Percentiles rank a stretch among this genome's conserved stretches.
Evolutionary conservation across 1,139 yeast species (phyloP).

Genomic region (Hyphopichia buzzinii): DNA sequence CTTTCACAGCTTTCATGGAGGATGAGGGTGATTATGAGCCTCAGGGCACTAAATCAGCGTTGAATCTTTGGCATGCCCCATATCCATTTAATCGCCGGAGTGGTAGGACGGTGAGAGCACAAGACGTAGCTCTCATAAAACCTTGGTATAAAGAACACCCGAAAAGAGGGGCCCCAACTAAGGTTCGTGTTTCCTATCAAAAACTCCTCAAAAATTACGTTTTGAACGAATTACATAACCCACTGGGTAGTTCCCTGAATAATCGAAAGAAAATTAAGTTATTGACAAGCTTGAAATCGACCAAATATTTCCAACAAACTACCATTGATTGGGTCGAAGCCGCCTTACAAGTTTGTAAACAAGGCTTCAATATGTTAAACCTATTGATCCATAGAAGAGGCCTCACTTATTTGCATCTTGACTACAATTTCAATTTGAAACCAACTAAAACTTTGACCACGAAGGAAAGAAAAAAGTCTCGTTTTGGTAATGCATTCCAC

Average conservation of each 20-base stretch:
- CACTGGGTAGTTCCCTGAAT: constrained; percentile 25
- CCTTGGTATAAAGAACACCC: constrained; percentile 79
- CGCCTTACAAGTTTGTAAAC: constrained; percentile 87
- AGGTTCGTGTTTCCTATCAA: constrained; percentile 84
- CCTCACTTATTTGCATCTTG: constrained; percentile 86
- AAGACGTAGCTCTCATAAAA: constrained; percentile 84
- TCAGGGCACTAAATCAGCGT: constrained; percentile 51
- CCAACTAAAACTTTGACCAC: constrained; percentile 97
- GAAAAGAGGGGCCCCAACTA: constrained; percentile 57
- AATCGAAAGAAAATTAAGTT: constrained; percentile 53
- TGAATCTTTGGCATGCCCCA: constrained; percentile 76
- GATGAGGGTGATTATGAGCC: constrained; percentile 39
- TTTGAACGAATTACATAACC: constrained; percentile 63
- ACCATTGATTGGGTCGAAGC: constrained; percentile 98
- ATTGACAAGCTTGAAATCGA: constrained; percentile 65
- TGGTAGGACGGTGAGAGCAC: constrained; percentile 75
- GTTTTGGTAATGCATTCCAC: constrained; percentile 97
- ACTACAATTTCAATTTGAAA: constrained; percentile 91
- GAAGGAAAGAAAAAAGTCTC: constrained; percentile 90
- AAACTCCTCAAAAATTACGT: constrained; percentile 75
- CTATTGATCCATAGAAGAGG: constrained; percentile 89
- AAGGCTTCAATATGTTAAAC: constrained; percentile 93
- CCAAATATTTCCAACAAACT: constrained; percentile 89
- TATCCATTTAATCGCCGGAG: constrained; percentile 77
- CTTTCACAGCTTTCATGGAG: constrained; percentile 48